Evolutionary conservation across 768 basidiomycete species (phyloP), one percentile per base, ranked within the genome.

Genomic region (Omphalotus guepiniiformis): DNA sequence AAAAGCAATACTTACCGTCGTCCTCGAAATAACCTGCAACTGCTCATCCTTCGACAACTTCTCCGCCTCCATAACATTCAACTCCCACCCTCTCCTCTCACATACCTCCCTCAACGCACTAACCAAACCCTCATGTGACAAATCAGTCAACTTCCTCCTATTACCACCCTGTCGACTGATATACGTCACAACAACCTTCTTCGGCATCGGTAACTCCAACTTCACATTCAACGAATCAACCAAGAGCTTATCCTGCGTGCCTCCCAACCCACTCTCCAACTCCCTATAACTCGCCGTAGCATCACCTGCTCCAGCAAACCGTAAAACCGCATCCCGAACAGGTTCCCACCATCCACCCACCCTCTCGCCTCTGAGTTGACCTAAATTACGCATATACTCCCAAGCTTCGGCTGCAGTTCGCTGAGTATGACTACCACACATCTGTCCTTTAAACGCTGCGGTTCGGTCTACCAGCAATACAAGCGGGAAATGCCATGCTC

Each of bases 301-400:
- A 28, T 63, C 55, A 0, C 58, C 58, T 2, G 73, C 74, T 2
- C 86, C 82, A 1, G 83, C 81, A 53, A 86, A 90, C 41, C 77
- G 69, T 65, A 87, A 75, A 23, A 92, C 75, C 2, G 76, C 76
- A 29, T 74, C 62, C 27, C 85, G 70, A 18, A 93, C 59, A n/a
- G 83, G 79, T 57, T 83, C 82, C 88, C 89, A 93, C 88, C 88
- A 93, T 35, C 73, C 75, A 23, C 75, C 77, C 5, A 71, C 75
- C 4, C 64, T 55, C 8, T 61, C 43, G 0, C 75, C 73, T 25
- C 64, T 56, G 9, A 75, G 58, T 50, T 64, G 60, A 8, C 61
- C 42, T 16, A 48, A 44, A 11, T 23, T 36, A 25, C 58, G 60
- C 72, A 84, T 79, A 49, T 68, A 63, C 39, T 83, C 73, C 64